These are phyloP conservation scores for Leccinellum rugosiceps DNA, from an alignment of 768 basidiomycete genomes.

Conservation along the genomic window DNA sequence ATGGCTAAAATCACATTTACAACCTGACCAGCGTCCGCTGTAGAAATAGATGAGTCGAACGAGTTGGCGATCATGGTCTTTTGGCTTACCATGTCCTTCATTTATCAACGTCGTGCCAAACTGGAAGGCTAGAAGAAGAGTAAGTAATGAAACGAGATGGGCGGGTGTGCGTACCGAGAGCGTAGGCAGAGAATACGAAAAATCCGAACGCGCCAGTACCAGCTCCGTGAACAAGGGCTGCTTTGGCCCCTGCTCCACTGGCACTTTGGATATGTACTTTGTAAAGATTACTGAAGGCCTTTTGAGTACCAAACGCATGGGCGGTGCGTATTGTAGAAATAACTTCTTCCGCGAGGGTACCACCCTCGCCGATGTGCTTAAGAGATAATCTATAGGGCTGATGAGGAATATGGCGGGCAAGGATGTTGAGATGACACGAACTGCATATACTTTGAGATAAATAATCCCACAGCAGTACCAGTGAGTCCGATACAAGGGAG, in stretches of 20 bases:
- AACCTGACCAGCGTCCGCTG: conserved; percentile 66
- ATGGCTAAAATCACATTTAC: conserved; percentile 84
- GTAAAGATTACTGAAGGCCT: conserved; percentile 60
- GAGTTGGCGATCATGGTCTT: neutral
- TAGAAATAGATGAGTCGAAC: neutral
- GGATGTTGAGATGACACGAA: conserved; percentile 34
- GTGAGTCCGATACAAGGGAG: conserved; percentile 78
- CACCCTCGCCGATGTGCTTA: conserved; percentile 75
- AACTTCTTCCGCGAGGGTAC: conserved; percentile 87
- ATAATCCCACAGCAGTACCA: conserved; percentile 69
- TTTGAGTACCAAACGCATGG: conserved; percentile 87
- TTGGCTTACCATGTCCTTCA: conserved; percentile 44
- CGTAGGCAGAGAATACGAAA: conserved; percentile 74
- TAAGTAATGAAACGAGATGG: conserved; percentile 25
- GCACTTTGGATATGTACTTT: conserved; percentile 56
- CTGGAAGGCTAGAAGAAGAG: conserved; percentile 58
- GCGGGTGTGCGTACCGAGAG: conserved; percentile 45
- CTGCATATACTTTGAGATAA: conserved; percentile 65
- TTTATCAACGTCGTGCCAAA: conserved; percentile 88
- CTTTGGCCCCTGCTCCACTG: conserved; percentile 50
- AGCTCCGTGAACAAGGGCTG: conserved; percentile 55
- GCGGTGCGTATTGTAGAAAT: conserved; percentile 89
- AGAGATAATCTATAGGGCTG: conserved; percentile 51
- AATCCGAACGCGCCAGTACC: conserved; percentile 78
- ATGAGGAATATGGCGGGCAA: neutral